Evolutionary conservation across 2,329 filamentous ascomycete genomes (phyloP).

Genomic region (Fusarium illudens): DNA sequence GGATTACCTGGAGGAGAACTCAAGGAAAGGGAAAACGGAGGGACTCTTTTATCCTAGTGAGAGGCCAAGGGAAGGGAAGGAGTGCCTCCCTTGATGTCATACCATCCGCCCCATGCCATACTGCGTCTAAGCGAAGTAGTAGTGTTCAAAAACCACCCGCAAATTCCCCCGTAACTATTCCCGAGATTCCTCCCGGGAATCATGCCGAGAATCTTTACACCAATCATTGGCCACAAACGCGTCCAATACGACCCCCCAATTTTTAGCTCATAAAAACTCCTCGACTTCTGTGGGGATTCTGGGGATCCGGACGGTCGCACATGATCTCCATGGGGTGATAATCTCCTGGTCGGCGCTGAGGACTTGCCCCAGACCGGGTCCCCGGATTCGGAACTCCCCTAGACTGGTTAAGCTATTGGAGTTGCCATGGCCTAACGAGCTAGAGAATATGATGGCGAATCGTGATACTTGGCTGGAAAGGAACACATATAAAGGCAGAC

Average conservation of each 20-base stretch:
- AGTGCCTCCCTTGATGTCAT: neutral
- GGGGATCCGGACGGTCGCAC: slow-evolving; percentile 7
- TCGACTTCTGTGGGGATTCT: slow-evolving; percentile 10
- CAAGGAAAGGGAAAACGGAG: neutral
- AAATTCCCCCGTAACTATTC: neutral
- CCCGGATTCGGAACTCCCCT: slow-evolving; percentile 1
- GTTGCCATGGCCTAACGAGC: neutral
- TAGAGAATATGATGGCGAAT: neutral
- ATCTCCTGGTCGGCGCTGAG: neutral
- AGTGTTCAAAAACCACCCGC: neutral
- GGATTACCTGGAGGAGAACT: neutral
- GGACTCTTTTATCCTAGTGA: neutral
- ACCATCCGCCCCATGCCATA: neutral
- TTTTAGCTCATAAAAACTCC: slow-evolving; percentile 5
- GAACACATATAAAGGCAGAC: slow-evolving; percentile 6
- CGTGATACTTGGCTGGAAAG: neutral
- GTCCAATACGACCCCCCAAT: neutral
- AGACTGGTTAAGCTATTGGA: neutral
- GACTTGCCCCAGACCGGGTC: neutral
- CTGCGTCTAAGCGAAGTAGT: neutral
- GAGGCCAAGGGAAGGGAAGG: neutral
- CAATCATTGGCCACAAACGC: neutral
- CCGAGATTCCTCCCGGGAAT: slow-evolving; percentile 4
- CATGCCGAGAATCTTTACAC: slow-evolving; percentile 7
- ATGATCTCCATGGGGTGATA: slow-evolving; percentile 27